Percentiles rank a stretch among this genome's conserved stretches.
These are phyloP conservation scores for Colletotrichum tofieldiae DNA, from an alignment of 2,329 filamentous ascomycete species.

Conservation along the genomic window DNA sequence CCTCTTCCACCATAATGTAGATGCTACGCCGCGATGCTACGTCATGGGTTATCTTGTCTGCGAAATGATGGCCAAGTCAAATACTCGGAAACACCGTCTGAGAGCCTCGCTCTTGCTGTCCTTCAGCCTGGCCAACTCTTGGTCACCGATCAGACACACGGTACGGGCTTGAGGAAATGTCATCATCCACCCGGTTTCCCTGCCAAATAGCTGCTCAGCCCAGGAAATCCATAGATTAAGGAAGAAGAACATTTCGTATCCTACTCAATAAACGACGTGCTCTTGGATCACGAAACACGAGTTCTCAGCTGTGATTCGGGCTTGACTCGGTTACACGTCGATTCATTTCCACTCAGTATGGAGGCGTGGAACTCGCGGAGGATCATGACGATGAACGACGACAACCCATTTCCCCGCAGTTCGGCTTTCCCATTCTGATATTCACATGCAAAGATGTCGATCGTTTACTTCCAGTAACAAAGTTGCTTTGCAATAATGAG, in stretches of 20 bases:
- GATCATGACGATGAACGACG: neutral
- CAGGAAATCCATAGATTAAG: neutral
- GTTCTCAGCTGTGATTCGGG: neutral
- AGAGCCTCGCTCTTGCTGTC: neutral
- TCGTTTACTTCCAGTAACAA: too few species aligned
- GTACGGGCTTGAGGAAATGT: neutral
- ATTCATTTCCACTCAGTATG: neutral
- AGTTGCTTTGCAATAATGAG: neutral
- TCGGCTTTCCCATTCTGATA: too few species aligned
- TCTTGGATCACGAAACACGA: neutral
- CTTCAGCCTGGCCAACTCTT: neutral
- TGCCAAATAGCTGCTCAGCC: neutral
- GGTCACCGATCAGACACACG: neutral
- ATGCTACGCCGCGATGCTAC: constrained; percentile 12
- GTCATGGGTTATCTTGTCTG: neutral
- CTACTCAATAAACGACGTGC: neutral
- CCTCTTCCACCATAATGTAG: neutral
- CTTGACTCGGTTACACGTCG: neutral
- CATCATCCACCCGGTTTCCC: neutral
- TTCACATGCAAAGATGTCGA: neutral
- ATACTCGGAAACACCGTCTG: neutral
- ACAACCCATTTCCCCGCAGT: neutral
- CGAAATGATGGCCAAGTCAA: neutral
- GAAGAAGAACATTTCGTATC: neutral
- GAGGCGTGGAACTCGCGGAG: neutral